Conservation (phyloP, 2,329 filamentous ascomycete genomes). For the Colletotrichum abscissum region DNA sequence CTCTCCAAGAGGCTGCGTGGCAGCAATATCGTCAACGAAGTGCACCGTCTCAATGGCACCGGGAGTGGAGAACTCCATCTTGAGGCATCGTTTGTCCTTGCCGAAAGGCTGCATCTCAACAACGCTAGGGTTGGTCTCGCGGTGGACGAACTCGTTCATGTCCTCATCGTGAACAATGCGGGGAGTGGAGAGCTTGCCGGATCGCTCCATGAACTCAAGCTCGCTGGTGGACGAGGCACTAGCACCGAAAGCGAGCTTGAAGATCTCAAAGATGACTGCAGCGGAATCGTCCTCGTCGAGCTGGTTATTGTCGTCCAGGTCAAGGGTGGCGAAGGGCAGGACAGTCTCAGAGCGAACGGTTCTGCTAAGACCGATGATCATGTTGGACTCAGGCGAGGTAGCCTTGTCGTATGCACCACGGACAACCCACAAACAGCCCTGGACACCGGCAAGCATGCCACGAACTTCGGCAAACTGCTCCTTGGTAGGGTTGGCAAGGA, state of each 20-base stretch:
- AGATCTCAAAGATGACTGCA: constrained; percentile 49
- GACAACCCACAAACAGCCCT: constrained; percentile 54
- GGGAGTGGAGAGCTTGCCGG: constrained; percentile 51
- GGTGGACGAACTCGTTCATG: constrained; percentile 56
- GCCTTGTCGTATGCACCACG: constrained; percentile 51
- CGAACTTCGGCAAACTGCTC: constrained; percentile 52
- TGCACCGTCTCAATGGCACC: constrained; percentile 53
- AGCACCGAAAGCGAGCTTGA: constrained; percentile 49
- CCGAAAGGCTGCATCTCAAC: constrained; percentile 54
- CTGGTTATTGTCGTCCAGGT: constrained; percentile 52
- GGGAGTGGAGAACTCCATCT: constrained; percentile 50
- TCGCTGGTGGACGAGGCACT: constrained; percentile 47
- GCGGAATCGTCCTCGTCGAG: constrained; percentile 44
- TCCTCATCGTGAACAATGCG: constrained; percentile 52
- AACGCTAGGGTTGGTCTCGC: constrained; percentile 51
- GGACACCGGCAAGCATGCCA: constrained; percentile 46
- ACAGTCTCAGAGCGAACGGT: constrained; percentile 59
- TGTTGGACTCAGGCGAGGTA: constrained; percentile 52
- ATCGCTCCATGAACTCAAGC: constrained; percentile 55
- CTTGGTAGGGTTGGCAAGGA: constrained; percentile 53
- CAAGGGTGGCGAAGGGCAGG: constrained; percentile 56
- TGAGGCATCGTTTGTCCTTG: constrained; percentile 46
- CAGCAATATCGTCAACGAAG: constrained; percentile 50
- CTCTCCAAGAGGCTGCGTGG: constrained; percentile 42
- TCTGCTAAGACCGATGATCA: constrained; percentile 57